Evolutionary conservation across 495 filamentous ascomycete genomes (phyloP), one percentile per base, ranked within the genome.

Genomic region (Neurospora sp.): DNA sequence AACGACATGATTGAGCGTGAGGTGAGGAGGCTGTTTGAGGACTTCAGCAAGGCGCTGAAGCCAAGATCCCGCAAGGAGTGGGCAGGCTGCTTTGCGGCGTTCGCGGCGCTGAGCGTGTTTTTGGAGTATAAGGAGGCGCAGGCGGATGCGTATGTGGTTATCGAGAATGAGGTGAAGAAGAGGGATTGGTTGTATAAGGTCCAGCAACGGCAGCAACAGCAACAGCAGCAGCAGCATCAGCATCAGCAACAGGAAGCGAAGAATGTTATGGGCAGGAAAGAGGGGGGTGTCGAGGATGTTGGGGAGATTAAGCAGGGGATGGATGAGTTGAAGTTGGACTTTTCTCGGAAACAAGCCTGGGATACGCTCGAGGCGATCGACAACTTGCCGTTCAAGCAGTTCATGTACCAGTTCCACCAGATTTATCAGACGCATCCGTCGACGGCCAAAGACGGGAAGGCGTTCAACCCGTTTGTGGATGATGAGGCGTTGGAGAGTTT

Each of bases 361-460:
- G 53, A 61, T 9, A 16, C 14, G 2, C 53, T 61, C 27, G 53
- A 61, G 2, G 53, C 53, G 69, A 78, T 88, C 38, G 85, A 88
- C 59, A 85, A 86, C 71, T 76, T 85, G 74, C 85, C 85, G 4
- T 88, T 87, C 72, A 81, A 81, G 70, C 84, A 86, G 80, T 85
- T 85, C 71, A 84, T 81, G 12, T 84, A 83, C 69, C 83, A 86
- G 73, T 88, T 88, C 72, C 86, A 88, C 75, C 83, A 86, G 72
- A 82, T 87, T 61, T 88, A 87, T 72, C 82, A 84, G 79, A 84
- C 85, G 18, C 83, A 85, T 68, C 53, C 22, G 53, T 80, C 77
- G 69, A 76, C 82, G 40, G 85, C 86, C 68, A 80, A 79, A 0
- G 79, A 77, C 22, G 73, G 78, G 12, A 80, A 80, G 76, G 79